Percentiles rank a stretch among this genome's conserved stretches.
These are phyloP conservation scores for Aureobasidium sp. DNA, from an alignment of 2,329 filamentous ascomycete genomes.

Conservation along the genomic window DNA sequence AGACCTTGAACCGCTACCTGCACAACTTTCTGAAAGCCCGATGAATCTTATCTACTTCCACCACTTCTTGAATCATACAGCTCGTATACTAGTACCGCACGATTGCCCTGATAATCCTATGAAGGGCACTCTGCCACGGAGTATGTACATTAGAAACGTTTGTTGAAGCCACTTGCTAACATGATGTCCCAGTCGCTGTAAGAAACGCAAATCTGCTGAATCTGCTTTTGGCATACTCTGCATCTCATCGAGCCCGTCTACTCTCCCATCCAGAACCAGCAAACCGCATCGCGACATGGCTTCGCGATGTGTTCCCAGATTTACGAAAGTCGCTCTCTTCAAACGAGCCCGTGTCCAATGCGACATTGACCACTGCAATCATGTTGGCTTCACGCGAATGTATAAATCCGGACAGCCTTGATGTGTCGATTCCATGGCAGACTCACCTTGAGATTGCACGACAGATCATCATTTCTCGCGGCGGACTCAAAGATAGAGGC, in stretches of 20 bases:
- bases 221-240: constrained; percentile 71
- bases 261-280: constrained; percentile 65
- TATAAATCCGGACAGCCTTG: constrained; percentile 72
- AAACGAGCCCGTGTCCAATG: constrained; percentile 52
- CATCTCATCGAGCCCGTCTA: constrained; percentile 68
- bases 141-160: constrained; percentile 32
- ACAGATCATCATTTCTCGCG: constrained; percentile 61
- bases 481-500: constrained; percentile 37
- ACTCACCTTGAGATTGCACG: constrained; percentile 68
- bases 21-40: constrained; percentile 56
- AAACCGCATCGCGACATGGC: constrained; percentile 71
- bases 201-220: constrained; percentile 64
- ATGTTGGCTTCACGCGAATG: constrained; percentile 81
- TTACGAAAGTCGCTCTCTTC: constrained; percentile 53
- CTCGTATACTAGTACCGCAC: constrained; percentile 55
- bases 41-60: constrained; percentile 75
- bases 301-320: constrained; percentile 67
- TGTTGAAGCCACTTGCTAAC: constrained; percentile 20
- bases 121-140: constrained; percentile 52
- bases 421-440: constrained; percentile 74
- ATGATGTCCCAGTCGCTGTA: constrained; percentile 50
- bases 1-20: constrained; percentile 47
- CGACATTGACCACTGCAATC: constrained; percentile 70
- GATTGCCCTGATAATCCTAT: constrained; percentile 55
- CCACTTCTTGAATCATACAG: constrained; percentile 72